Evolutionary conservation across 2,329 filamentous ascomycete genomes (phyloP), one percentile per base, ranked within the genome.

Genomic region (Fusarium hainanense): DNA sequence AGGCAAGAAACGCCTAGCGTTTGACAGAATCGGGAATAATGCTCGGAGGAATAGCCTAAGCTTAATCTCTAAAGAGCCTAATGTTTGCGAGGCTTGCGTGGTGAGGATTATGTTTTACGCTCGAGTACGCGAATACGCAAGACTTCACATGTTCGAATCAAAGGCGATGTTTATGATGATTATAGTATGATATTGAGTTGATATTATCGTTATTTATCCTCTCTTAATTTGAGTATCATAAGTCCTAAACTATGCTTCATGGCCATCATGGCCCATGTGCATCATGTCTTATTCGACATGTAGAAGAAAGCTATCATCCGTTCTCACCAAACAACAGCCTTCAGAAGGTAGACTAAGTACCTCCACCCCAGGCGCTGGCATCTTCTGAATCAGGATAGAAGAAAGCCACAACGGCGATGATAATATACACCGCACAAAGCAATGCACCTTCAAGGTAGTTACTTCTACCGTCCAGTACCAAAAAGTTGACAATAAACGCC

Each of bases 371-470:
- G 10, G 68, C 76, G 59, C 83, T 88, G 7, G 84, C 82, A 16
- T 88, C 82, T 4, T 77, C 71, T 4, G 79, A 81, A 37, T 82
- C 81, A 0, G 90, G 90, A 65, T 90, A 92, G 75, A 89, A 92
- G 74, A 90, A 91, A 1, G 90, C 89, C 10, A 89, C 87, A 3
- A 91, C 83, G 2, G 84, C 85, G 69, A 92, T 92, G 63, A 92
- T 92, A 51, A 92, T 81, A 75, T 92, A 92, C 6, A 89, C 88
- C 1, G 89, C 86, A 69, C 88, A 89, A 28, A 92, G 78, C 43
- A 92, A 77, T 3, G 90, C 90, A 16, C 93, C 93, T 81, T 97
- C 93, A 14, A 97, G 87, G 74, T 96, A 97, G 77, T 97, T 97
- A 77, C 90, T 93, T 77, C 93, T 87, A 13, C 93, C 93, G 75